Evolutionary conservation across 2,329 filamentous ascomycete species (phyloP), one percentile per base, ranked within the genome.

Genomic region (Calonectria henricotiae): DNA sequence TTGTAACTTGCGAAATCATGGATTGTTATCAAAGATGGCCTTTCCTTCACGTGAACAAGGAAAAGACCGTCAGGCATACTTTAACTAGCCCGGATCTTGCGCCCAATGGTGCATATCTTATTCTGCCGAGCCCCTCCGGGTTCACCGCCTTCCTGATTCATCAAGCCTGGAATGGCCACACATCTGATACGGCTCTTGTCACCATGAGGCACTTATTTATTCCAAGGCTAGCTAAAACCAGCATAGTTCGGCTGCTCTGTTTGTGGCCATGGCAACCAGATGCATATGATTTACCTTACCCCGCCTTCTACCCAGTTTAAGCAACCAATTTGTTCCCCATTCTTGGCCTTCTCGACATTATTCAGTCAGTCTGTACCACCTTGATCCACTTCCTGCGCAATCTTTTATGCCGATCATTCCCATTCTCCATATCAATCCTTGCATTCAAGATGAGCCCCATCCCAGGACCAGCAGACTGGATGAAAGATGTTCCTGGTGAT

Each of bases 401-500:
- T 9, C n/a, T 15, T 58, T 17, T 20, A 9, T 37, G 51, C 20
- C 32, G 32, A 58, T 58, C 51, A 39, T 58, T 27, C 7, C 51
- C 27, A 17, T 58, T 37, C 32, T 25, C 3, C 5, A 23, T 37
- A 15, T 23, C 13, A 23, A 15, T 55, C 20, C 11, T 58, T 39
- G 35, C 6, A 8, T 49, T n/a, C 20, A 54, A 62, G n/a, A 62
- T 62, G 60, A 62, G 60, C 25, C 60, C 39, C 39, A 32, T 62
- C 9, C 60, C 60, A 13, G 39, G 39, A 35, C 25, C 41, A 8
- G 30, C 60, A 11, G 60, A 62, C 15, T 64, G 62, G 62, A 64
- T 64, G 62, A 51, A 51, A 9, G 46, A 51, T n/a, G 32, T 64
- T 49, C 62, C 62, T 32, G 62, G 46, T 8, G 46, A 64, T 23